A percentile compares a stretch with the other conserved stretches of the same genome.
Evolutionary conservation across 306 rosid genomes (phyloP).

Genomic region (Chamaecrista fasciculata): DNA sequence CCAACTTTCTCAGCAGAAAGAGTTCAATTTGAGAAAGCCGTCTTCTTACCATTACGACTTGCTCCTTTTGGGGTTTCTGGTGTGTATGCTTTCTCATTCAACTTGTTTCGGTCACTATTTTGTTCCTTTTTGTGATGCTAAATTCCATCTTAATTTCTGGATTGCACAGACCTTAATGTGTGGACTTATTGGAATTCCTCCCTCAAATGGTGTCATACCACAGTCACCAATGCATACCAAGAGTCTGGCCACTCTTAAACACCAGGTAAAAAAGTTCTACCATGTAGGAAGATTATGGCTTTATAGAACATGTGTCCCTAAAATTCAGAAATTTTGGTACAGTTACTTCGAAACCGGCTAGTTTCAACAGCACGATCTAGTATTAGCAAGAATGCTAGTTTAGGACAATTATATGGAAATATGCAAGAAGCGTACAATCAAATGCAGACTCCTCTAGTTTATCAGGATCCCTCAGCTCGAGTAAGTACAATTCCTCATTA

Average conservation of each 20-base stretch:
- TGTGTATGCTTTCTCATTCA: slow-evolving; percentile 46
- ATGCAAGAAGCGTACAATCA: slow-evolving; percentile 94
- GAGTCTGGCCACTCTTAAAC: slow-evolving; percentile 96
- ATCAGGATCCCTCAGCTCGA: slow-evolving; percentile 66
- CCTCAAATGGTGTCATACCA: slow-evolving; percentile 95
- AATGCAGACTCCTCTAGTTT: slow-evolving; percentile 93
- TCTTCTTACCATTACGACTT: slow-evolving; percentile 93
- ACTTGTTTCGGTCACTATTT: neutral
- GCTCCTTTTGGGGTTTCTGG: slow-evolving; percentile 89
- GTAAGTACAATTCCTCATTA: slow-evolving; percentile 41
- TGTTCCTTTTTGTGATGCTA: neutral
- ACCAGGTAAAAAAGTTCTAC: slow-evolving; percentile 61
- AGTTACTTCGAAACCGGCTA: slow-evolving; percentile 86
- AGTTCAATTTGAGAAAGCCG: slow-evolving; percentile 94
- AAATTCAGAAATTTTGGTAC: slow-evolving; percentile 27
- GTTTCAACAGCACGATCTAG: slow-evolving; percentile 68
- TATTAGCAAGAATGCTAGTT: slow-evolving; percentile 80
- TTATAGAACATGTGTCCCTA: slow-evolving; percentile 4
- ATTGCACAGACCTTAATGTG: slow-evolving; percentile 82
- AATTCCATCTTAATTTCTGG: slow-evolving; percentile 6
- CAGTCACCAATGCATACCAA: slow-evolving; percentile 99
- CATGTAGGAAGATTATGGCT: no score
- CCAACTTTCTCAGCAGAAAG: slow-evolving; percentile 95
- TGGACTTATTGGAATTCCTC: slow-evolving; percentile 95
- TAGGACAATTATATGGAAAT: slow-evolving; percentile 87